A percentile compares a stretch with the other conserved stretches of the same genome.
These are phyloP conservation scores for Coprinopsis marcescibilis DNA, from an alignment of 768 basidiomycete species.

Conservation along the genomic window DNA sequence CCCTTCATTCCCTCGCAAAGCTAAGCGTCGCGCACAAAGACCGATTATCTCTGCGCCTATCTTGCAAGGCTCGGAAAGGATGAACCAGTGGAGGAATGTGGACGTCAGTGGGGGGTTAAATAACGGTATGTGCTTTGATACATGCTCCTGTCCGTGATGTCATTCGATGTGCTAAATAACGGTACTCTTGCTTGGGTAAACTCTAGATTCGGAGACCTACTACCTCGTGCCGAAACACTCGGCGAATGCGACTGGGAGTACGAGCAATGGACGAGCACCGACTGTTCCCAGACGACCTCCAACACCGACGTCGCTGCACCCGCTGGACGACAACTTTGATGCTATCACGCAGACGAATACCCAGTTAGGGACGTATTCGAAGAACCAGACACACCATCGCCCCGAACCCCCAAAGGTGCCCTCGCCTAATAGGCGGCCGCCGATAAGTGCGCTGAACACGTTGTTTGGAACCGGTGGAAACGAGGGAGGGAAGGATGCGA, in stretches of 20 bases:
- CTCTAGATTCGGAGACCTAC: slow-evolving; percentile 30
- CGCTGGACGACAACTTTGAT: slow-evolving; percentile 36
- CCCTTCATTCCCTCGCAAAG: neutral
- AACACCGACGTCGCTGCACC: slow-evolving; percentile 32
- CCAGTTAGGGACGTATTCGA: neutral
- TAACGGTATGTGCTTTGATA: slow-evolving; percentile 2
- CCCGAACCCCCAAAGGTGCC: too few species aligned
- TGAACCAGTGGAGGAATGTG: neutral
- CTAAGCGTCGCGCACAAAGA: slow-evolving; percentile 1
- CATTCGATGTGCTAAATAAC: too few species aligned
- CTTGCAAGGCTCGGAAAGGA: slow-evolving; percentile 3
- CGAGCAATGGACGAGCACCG: too few species aligned
- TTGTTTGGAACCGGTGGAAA: neutral
- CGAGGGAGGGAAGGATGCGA: too few species aligned
- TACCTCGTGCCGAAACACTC: slow-evolving; percentile 38
- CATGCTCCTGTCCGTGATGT: too few species aligned
- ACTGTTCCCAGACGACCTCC: slow-evolving; percentile 32
- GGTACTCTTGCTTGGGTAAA: too few species aligned
- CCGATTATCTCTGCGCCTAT: slow-evolving; percentile 8
- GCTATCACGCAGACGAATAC: slow-evolving; percentile 23
- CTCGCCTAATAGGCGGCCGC: neutral
- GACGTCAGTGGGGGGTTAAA: neutral
- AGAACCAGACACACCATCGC: too few species aligned
- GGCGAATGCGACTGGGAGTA: slow-evolving; percentile 29
- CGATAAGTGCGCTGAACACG: neutral